These are phyloP conservation scores for Candida ascalaphidarum DNA, from an alignment of 805 yeast species.

Conservation along the genomic window DNA sequence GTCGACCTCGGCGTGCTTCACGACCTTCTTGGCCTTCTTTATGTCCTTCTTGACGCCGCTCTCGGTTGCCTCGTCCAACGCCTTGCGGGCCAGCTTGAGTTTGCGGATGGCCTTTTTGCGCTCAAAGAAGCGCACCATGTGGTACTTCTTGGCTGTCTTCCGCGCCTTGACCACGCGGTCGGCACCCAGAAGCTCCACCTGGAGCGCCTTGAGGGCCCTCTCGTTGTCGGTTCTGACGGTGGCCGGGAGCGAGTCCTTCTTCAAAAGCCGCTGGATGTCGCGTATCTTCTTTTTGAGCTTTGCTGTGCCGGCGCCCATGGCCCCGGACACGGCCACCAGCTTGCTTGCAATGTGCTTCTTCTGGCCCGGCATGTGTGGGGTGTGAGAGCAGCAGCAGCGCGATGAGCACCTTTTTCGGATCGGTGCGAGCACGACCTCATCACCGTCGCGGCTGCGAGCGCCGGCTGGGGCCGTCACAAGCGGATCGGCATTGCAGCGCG, in stretches of 20 bases:
- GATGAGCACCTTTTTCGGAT: too few relatives aligned
- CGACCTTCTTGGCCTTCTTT: slow-evolving; percentile 38
- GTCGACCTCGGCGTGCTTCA: slow-evolving; percentile 57
- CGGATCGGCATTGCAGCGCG: too few relatives aligned
- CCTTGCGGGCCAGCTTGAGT: slow-evolving; percentile 44
- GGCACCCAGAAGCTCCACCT: slow-evolving; percentile 46
- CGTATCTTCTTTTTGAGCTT: slow-evolving; percentile 80
- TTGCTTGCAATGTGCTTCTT: too few relatives aligned
- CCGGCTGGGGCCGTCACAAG: too few relatives aligned
- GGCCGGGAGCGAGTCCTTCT: slow-evolving; percentile 53
- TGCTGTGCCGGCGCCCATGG: slow-evolving; percentile 28
- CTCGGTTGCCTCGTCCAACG: slow-evolving; percentile 24
- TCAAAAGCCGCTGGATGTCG: slow-evolving; percentile 69
- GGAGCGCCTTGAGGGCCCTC: slow-evolving; percentile 61
- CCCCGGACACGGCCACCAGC: slow-evolving; percentile 21
- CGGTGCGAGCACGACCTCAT: too few relatives aligned
- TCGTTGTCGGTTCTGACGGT: slow-evolving; percentile 63
- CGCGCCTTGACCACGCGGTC: slow-evolving; percentile 37
- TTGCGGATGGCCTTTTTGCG: slow-evolving; percentile 73
- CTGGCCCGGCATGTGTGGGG: too few relatives aligned
- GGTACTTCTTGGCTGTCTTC: slow-evolving; percentile 64
- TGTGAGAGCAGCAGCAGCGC: too few relatives aligned
- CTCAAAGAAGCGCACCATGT: slow-evolving; percentile 90
- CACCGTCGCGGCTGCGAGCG: too few relatives aligned
- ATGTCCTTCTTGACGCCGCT: slow-evolving; percentile 27